phyloP scores from a whole-genome alignment of 2,329 filamentous ascomycete genomes.

The Exophiala lecanii-corni region DNA sequence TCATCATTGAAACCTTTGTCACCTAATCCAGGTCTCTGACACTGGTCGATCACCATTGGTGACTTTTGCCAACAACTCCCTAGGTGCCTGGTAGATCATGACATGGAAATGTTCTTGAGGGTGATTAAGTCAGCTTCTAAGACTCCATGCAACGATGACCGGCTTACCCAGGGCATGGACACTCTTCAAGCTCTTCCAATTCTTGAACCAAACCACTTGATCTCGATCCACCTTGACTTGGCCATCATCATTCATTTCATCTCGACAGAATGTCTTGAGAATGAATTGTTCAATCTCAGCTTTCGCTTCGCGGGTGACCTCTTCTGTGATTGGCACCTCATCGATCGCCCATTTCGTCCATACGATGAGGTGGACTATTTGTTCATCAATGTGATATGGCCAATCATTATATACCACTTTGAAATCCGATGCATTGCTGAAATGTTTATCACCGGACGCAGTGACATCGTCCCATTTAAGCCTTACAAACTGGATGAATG shows the following conservation, averaged over 20 bases:
- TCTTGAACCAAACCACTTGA: conserved; percentile 81
- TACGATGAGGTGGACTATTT: conserved; percentile 79
- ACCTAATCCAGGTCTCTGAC: conserved; percentile 35
- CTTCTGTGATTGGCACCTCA: conserved; percentile 61
- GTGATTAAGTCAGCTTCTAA: conserved; percentile 1
- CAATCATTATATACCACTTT: conserved; percentile 86
- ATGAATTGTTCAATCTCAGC: conserved; percentile 68
- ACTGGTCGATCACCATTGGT: conserved; percentile 71
- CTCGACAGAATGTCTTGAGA: conserved; percentile 57
- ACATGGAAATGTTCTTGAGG: conserved; percentile 80
- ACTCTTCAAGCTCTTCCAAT: conserved; percentile 80
- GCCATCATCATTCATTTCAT: conserved; percentile 34
- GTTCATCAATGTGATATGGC: conserved; percentile 78
- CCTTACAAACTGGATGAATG: conserved; percentile 67
- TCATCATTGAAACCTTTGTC: too few species aligned
- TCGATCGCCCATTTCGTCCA: conserved; percentile 86
- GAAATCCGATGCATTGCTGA: conserved; percentile 42
- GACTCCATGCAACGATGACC: conserved; percentile 1
- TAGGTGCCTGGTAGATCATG: conserved; percentile 76
- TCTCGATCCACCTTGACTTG: conserved; percentile 32
- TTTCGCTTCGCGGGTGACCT: conserved; percentile 62
- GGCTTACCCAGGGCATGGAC: conserved; percentile 61
- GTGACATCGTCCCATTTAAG: conserved; percentile 60
- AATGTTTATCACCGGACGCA: conserved; percentile 37
- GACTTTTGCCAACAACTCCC: conserved; percentile 62